These are phyloP conservation scores for Multifurca ochricompacta DNA, from an alignment of 768 basidiomycete genomes.

Conservation along the genomic window DNA sequence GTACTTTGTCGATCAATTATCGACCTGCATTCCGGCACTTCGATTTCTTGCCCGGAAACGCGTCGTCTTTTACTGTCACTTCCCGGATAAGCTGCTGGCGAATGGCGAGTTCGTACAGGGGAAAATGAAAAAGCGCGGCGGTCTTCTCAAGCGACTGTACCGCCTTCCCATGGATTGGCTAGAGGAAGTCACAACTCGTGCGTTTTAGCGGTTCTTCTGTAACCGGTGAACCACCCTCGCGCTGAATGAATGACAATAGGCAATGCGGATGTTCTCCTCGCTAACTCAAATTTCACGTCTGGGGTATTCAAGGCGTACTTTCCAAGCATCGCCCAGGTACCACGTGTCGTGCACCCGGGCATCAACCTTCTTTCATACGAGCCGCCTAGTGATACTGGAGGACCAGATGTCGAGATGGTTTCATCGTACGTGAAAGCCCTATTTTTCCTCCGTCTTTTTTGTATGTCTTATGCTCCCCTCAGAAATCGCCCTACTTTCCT, in stretches of 20 bases:
- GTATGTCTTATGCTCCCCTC: conserved; percentile 7
- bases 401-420: conserved; percentile 47
- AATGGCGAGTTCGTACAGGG: conserved; percentile 60
- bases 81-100: conserved; percentile 89
- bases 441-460: background rate
- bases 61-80: conserved; percentile 96
- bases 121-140: conserved; percentile 32
- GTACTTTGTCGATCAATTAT: conserved; percentile 92
- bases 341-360: conserved; percentile 89
- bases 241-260: conserved; percentile 41
- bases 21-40: conserved; percentile 83
- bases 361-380: conserved; percentile 78
- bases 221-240: background rate
- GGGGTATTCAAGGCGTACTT: conserved; percentile 73
- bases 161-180: conserved; percentile 83
- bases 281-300: conserved; percentile 89
- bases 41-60: conserved; percentile 59
- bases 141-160: conserved; percentile 67
- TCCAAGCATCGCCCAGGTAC: conserved; percentile 50
- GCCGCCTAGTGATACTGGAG: conserved; percentile 31
- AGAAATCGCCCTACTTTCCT: conserved; percentile 67
- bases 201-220: conserved; percentile 25
- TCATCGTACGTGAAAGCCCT: conserved; percentile 56
- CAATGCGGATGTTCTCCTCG: conserved; percentile 84
- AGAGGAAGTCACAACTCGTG: conserved; percentile 86